phyloP scores from a whole-genome alignment of 2,329 filamentous ascomycete genomes.

The Drechslera avenae region DNA sequence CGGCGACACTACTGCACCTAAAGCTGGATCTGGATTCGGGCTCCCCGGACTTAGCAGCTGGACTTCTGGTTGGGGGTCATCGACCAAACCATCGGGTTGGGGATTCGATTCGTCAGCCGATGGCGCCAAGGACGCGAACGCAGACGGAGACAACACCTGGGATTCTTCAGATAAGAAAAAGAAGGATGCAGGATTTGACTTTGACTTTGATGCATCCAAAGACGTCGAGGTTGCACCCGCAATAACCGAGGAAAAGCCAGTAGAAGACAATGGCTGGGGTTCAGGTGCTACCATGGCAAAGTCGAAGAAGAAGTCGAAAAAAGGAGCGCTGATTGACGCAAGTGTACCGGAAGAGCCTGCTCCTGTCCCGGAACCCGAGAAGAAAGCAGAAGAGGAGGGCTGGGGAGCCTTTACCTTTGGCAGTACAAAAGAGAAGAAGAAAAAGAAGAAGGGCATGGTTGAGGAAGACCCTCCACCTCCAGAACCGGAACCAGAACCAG shows the following conservation, averaged over 20 bases:
- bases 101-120: conserved; percentile 24
- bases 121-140: conserved; percentile 39
- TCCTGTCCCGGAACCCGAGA: conserved; percentile 28
- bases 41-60: conserved; percentile 31
- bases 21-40: conserved; percentile 35
- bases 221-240: not conserved
- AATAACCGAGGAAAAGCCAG: conserved; percentile 28
- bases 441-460: conserved; percentile 41
- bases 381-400: conserved; percentile 34
- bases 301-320: conserved; percentile 51
- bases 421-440: conserved; percentile 41
- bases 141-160: conserved; percentile 41
- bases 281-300: conserved; percentile 46
- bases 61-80: conserved; percentile 35
- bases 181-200: conserved; percentile 45
- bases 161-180: conserved; percentile 43
- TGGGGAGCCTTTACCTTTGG: conserved; percentile 36
- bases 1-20: conserved; percentile 36
- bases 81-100: conserved; percentile 31
- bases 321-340: conserved; percentile 41
- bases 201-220: conserved; percentile 44
- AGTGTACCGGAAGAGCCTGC: conserved; percentile 26
- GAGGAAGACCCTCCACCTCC: conserved; percentile 27
- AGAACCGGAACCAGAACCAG: conserved; percentile 24
- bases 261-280: conserved; percentile 41